Evolutionary conservation across 179 eudicot genomes (phyloP).

Genomic region (Vitellaria paradoxa): DNA sequence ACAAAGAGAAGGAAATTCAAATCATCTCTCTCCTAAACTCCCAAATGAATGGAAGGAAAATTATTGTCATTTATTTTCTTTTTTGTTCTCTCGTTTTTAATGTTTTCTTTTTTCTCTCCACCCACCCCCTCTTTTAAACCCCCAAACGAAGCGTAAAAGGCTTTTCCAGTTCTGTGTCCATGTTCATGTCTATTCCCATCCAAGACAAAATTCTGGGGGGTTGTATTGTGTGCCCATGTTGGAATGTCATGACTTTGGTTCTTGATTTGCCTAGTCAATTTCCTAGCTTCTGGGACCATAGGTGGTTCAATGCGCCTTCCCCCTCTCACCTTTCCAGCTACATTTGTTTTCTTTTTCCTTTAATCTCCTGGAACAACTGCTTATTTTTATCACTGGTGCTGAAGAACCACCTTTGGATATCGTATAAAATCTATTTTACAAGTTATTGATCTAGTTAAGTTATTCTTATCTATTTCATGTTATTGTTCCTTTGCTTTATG

Average conservation of each 20-base stretch:
- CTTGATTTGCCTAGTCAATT: not conserved
- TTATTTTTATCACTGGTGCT: not conserved
- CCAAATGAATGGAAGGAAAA: too few relatives aligned
- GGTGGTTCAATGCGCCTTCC: not conserved
- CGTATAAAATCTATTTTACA: not conserved
- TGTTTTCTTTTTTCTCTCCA: too few relatives aligned
- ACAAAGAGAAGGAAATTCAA: too few relatives aligned
- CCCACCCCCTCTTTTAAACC: too few relatives aligned
- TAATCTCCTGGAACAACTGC: not conserved
- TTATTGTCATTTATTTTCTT: too few relatives aligned
- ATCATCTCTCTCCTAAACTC: too few relatives aligned
- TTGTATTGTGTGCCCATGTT: not conserved
- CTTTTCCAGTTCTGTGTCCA: too few relatives aligned
- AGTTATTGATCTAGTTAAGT: not conserved
- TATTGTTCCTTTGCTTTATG: not conserved
- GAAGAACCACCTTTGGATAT: not conserved
- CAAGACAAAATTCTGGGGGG: too few relatives aligned
- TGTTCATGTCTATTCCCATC: too few relatives aligned
- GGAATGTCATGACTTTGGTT: not conserved
- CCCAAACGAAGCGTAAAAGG: too few relatives aligned
- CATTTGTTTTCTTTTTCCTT: slow-evolving; percentile 4
- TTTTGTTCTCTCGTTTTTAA: too few relatives aligned
- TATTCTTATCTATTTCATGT: not conserved
- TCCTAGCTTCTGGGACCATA: too few relatives aligned
- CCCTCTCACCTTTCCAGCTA: not conserved